Evolutionary conservation across 352 stramenopile species (phyloP).

Genomic region (Pythium aquatile): DNA sequence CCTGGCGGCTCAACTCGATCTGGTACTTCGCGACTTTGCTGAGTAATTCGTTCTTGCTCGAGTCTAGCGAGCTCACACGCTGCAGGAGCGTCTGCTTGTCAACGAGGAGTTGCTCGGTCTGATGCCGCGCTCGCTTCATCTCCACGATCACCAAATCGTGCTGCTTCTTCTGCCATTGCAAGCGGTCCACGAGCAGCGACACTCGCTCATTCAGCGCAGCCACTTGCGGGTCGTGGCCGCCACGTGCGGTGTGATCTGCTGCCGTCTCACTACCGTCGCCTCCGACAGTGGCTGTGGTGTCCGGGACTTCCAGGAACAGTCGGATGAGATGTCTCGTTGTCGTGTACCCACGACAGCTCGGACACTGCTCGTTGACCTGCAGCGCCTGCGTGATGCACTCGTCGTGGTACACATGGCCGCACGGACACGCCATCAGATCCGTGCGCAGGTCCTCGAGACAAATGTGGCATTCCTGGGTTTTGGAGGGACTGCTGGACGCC

Average conservation of each 20-base stretch:
- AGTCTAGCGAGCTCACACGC: conserved; percentile 44
- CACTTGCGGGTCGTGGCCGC: conserved; percentile 30
- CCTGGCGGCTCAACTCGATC: conserved; percentile 64
- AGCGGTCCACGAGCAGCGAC: conserved; percentile 56
- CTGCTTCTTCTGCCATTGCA: conserved; percentile 82
- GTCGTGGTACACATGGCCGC: conserved; percentile 75
- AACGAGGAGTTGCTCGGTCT: conserved; percentile 59
- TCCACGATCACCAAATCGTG: conserved; percentile 57
- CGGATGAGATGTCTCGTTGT: conserved; percentile 45
- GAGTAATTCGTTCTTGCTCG: conserved; percentile 52
- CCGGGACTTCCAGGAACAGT: conserved; percentile 67
- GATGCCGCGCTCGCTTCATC: conserved; percentile 51
- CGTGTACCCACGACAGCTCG: conserved; percentile 60
- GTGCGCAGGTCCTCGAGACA: conserved; percentile 73
- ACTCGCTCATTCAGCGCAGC: conserved; percentile 51
- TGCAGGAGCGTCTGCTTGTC: conserved; percentile 68
- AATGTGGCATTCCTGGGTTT: conserved; percentile 77
- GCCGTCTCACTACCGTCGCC: not conserved
- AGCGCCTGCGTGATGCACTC: conserved; percentile 73
- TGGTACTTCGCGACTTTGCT: conserved; percentile 79
- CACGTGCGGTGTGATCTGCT: conserved; percentile 2
- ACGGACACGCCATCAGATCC: conserved; percentile 57
- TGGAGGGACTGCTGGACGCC: conserved; percentile 14
- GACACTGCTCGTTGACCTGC: conserved; percentile 67
- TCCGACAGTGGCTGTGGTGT: not conserved